A percentile compares a stretch with the other conserved stretches of the same genome.
Conservation (phyloP, 2,329 filamentous ascomycete species). For the Colletotrichum brevisporum region DNA sequence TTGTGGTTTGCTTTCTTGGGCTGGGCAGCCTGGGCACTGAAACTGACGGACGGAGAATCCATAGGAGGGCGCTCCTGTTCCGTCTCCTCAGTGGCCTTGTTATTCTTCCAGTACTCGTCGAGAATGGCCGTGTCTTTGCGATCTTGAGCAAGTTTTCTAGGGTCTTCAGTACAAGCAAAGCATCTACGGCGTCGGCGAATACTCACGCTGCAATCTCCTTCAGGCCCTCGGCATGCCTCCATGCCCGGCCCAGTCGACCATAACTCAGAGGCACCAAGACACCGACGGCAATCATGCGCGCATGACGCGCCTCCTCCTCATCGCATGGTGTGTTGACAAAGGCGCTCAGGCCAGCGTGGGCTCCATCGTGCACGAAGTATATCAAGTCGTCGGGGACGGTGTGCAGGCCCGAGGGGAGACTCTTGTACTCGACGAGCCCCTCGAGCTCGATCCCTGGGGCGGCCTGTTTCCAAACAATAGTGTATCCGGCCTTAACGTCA, state of each 20-base stretch:
- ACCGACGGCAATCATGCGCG: constrained; percentile 93
- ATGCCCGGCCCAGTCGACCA: constrained; percentile 87
- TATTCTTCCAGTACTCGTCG: constrained; percentile 84
- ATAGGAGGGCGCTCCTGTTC: constrained; percentile 58
- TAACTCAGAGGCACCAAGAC: constrained; percentile 88
- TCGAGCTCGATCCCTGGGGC: constrained; percentile 80
- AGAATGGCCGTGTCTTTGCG: constrained; percentile 74
- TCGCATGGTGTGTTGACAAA: constrained; percentile 89
- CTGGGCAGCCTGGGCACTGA: constrained; percentile 52
- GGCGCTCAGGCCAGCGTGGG: constrained; percentile 89
- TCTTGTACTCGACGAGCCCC: constrained; percentile 95
- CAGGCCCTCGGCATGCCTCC: constrained; percentile 86
- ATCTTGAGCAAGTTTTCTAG: constrained; percentile 74
- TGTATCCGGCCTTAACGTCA: constrained; percentile 92
- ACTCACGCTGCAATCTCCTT: constrained; percentile 80
- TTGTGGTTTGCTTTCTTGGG: constrained; percentile 58
- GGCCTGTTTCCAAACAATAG: constrained; percentile 88
- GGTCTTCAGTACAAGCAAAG: constrained; percentile 43
- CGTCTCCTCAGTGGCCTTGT: constrained; percentile 60
- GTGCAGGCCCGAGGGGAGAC: constrained; percentile 92
- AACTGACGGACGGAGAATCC: constrained; percentile 65
- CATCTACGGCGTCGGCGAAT: constrained; percentile 40
- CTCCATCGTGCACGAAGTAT: constrained; percentile 89
- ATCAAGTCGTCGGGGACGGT: constrained; percentile 89
- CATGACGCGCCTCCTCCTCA: constrained; percentile 83